Conservation (phyloP, 2,329 filamentous ascomycete genomes). For the Colletotrichum trifolii region DNA sequence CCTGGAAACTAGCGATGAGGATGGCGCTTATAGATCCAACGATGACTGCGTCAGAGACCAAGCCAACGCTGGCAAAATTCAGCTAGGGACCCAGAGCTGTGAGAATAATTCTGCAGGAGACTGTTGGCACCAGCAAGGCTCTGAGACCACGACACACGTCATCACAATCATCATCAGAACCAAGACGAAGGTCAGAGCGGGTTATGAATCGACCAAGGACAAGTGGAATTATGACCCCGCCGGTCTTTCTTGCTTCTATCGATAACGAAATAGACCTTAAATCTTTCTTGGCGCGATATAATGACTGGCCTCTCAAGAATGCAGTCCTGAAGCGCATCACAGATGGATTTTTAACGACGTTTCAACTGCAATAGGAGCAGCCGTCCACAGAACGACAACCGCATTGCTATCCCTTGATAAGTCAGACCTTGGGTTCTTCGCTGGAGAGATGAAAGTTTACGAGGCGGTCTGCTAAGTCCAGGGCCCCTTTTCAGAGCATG, state of each 20-base stretch:
- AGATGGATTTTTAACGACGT: background rate
- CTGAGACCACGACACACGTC: background rate
- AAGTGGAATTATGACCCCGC: background rate
- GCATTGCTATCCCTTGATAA: background rate
- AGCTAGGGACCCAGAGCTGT: background rate
- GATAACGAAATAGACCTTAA: background rate
- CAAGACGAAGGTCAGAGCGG: constrained; percentile 3
- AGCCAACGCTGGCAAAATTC: background rate
- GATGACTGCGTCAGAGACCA: background rate
- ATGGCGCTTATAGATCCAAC: background rate
- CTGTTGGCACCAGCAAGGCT: constrained; percentile 1
- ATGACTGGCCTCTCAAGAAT: constrained; percentile 4
- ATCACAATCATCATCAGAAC: background rate
- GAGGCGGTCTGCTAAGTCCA: background rate
- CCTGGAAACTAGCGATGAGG: background rate
- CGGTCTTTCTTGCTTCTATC: background rate
- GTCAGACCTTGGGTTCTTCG: background rate
- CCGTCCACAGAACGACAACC: background rate
- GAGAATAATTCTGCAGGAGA: background rate
- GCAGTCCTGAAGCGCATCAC: background rate
- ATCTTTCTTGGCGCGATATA: background rate
- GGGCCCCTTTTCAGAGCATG: background rate
- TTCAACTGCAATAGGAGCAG: constrained; percentile 3
- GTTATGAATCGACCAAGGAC: background rate
- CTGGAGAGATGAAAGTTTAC: background rate